Conservation (phyloP, 2,329 filamentous ascomycete genomes). For the Clonostachys rosea region DNA sequence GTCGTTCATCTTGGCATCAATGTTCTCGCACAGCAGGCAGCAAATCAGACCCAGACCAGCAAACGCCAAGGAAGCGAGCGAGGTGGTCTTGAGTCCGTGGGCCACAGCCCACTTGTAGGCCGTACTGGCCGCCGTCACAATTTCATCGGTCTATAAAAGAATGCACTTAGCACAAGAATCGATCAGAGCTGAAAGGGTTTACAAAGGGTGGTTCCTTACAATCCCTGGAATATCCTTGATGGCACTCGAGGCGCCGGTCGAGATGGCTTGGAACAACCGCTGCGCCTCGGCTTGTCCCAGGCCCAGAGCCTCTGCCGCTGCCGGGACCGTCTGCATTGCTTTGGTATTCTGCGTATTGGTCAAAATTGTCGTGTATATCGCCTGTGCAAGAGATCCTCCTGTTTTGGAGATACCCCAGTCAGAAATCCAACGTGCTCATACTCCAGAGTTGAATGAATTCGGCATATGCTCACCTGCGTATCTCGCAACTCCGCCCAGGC, state of each 20-base stretch:
- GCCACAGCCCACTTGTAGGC: conserved; percentile 22
- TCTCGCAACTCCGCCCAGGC: conserved; percentile 31
- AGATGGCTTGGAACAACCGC: conserved; percentile 19
- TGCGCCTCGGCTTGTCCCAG: conserved; percentile 18
- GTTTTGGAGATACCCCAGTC: no score
- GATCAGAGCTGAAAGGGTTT: neutral
- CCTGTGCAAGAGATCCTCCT: conserved; percentile 29
- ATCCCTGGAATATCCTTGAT: conserved; percentile 15
- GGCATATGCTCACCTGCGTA: conserved; percentile 19
- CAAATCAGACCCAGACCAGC: conserved; percentile 18
- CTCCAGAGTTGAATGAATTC: no score
- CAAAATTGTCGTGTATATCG: conserved; percentile 33
- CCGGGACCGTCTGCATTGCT: conserved; percentile 20
- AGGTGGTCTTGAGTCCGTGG: conserved; percentile 16
- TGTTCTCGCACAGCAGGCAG: conserved; percentile 19
- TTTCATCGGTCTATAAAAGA: conserved; percentile 7
- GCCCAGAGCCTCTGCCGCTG: conserved; percentile 24
- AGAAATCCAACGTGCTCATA: no score
- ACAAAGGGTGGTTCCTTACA: neutral
- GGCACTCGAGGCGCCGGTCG: conserved; percentile 9
- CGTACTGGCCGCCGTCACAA: conserved; percentile 14
- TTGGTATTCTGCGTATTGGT: conserved; percentile 24
- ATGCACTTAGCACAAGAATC: neutral
- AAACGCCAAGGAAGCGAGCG: conserved; percentile 19
- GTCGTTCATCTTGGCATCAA: conserved; percentile 25